These are phyloP conservation scores for Styphnolobium japonicum DNA, from an alignment of 306 rosid genomes.

Conservation along the genomic window DNA sequence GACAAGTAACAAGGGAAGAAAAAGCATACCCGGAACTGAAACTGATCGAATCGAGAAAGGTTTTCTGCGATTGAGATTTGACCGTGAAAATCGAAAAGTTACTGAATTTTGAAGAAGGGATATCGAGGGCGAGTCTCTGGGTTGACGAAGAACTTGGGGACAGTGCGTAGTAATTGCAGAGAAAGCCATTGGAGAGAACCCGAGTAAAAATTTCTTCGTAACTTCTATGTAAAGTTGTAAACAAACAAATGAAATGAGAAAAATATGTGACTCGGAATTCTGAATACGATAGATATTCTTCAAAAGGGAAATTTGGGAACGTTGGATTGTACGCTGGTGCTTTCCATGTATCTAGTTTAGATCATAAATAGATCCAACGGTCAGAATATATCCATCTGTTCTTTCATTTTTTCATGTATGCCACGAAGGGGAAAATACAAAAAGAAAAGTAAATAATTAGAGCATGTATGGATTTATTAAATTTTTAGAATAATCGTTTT, in stretches of 20 bases:
- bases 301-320: not conserved
- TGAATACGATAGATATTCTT: not conserved
- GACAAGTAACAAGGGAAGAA: not conserved
- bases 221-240: not conserved
- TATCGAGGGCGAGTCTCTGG: conserved; percentile 15
- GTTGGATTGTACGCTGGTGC: too few species aligned
- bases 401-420: conserved; percentile 17
- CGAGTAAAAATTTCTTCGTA: not conserved
- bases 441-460: too few species aligned
- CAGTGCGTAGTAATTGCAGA: conserved; percentile 34
- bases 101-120: too few species aligned
- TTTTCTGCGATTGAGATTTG: conserved; percentile 38
- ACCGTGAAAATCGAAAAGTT: conserved; percentile 42
- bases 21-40: conserved; percentile 56
- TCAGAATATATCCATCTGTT: not conserved
- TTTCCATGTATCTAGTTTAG: conserved; percentile 20
- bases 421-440: too few species aligned
- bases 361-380: conserved; percentile 27
- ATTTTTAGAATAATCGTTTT: too few species aligned
- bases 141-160: conserved; percentile 39
- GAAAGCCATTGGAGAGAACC: conserved; percentile 45
- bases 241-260: too few species aligned
- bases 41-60: conserved; percentile 65
- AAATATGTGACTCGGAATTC: not conserved
- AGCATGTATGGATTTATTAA: too few species aligned